Evolutionary conservation across 2,329 filamentous ascomycete species (phyloP).

Genomic region (Calonectria honghensis): DNA sequence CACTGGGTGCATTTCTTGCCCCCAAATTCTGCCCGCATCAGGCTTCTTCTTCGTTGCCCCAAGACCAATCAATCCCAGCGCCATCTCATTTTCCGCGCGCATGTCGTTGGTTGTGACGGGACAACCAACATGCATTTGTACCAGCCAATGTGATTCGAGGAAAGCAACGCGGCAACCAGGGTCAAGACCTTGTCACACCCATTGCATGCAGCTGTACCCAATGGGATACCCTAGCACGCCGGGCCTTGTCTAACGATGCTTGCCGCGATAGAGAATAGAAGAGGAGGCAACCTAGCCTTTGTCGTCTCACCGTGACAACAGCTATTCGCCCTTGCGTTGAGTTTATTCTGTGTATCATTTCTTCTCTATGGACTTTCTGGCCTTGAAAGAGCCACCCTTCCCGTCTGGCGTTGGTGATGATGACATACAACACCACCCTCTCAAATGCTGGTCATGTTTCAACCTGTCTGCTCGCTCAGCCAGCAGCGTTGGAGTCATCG

Average conservation of each 20-base stretch:
- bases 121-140: background rate
- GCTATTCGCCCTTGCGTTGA: background rate
- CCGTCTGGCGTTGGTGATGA: conserved; percentile 35
- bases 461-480: conserved; percentile 48
- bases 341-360: background rate
- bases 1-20: background rate
- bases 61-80: too few relatives aligned
- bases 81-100: too few relatives aligned
- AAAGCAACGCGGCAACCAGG: background rate
- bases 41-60: background rate
- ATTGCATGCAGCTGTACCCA: background rate
- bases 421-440: conserved; percentile 41
- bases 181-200: background rate
- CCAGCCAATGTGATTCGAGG: background rate
- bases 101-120: background rate
- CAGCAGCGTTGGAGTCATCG: conserved; percentile 27
- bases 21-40: background rate
- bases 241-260: background rate
- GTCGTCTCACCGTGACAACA: background rate
- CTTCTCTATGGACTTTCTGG: background rate
- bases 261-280: background rate
- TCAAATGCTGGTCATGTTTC: conserved; percentile 45
- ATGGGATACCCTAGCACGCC: background rate
- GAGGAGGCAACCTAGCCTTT: background rate
- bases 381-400: conserved; percentile 28